Evolutionary conservation across 2,329 filamentous ascomycete genomes (phyloP).

Genomic region (Alternaria alternata): DNA sequence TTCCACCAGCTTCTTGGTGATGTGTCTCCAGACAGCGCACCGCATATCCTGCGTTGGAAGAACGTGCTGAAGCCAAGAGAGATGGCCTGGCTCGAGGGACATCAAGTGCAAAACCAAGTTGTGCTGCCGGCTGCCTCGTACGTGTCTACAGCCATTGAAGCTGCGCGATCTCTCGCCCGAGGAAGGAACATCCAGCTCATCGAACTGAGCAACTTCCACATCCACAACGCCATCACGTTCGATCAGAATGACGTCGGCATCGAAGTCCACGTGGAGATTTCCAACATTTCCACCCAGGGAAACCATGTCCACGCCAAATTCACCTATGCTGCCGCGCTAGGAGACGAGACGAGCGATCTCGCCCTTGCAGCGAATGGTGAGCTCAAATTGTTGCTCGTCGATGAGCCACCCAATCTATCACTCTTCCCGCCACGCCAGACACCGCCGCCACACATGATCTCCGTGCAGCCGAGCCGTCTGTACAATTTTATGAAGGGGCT

Average conservation of each 20-base stretch:
- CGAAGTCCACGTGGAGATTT: neutral
- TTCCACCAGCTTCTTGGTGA: neutral
- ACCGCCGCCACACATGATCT: neutral
- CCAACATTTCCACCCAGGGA: neutral
- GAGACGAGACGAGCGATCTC: conserved; percentile 1
- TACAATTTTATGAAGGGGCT: conserved; percentile 1
- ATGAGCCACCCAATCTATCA: neutral
- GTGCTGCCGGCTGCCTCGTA: too few species aligned
- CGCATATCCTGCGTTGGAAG: conserved; percentile 1
- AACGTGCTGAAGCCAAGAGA: conserved; percentile 3
- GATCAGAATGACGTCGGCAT: neutral
- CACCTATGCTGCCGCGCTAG: conserved; percentile 1
- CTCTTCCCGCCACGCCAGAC: neutral
- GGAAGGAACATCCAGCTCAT: neutral
- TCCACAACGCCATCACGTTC: conserved; percentile 1
- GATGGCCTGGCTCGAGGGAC: neutral
- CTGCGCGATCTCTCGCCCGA: neutral
- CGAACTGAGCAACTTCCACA: conserved; percentile 1
- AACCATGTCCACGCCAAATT: neutral
- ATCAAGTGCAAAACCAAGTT: too few species aligned
- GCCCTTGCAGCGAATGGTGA: neutral
- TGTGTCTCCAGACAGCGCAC: neutral
- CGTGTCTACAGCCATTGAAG: too few species aligned
- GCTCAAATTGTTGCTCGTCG: neutral
- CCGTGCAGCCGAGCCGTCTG: neutral